Conservation (phyloP, 805 yeast genomes). For the Candida orba region DNA sequence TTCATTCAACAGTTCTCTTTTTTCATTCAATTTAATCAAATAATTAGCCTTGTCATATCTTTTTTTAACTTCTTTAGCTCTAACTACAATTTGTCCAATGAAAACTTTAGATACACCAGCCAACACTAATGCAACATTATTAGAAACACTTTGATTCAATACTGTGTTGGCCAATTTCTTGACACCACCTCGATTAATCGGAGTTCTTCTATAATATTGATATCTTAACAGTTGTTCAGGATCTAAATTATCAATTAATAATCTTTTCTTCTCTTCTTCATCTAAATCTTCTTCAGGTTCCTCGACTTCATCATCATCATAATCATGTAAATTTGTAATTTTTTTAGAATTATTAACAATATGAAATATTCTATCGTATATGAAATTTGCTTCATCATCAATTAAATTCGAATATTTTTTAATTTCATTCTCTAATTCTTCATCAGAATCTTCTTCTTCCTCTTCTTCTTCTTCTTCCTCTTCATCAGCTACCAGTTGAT, state of each 20-base stretch:
- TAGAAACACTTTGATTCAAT: constrained; percentile 73
- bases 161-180: constrained; percentile 75
- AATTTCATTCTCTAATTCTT: constrained; percentile 5
- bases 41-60: constrained; percentile 37
- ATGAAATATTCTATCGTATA: constrained; percentile 12
- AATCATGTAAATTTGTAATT: constrained; percentile 12
- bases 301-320: constrained; percentile 21
- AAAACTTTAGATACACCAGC: constrained; percentile 86
- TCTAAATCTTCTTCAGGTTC: constrained; percentile 28
- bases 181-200: constrained; percentile 64
- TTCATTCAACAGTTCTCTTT: constrained; percentile 31
- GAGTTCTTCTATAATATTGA: constrained; percentile 79
- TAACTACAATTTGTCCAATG: constrained; percentile 83
- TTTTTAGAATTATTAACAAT: constrained; percentile 6
- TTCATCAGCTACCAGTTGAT: constrained; percentile 12
- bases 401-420: constrained; percentile 10
- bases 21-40: constrained; percentile 29
- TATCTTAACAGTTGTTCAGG: constrained; percentile 82
- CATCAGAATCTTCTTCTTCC: constrained; percentile 13
- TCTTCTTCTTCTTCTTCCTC: constrained; percentile 14
- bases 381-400: constrained; percentile 17
- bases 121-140: constrained; percentile 69
- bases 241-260: constrained; percentile 66
- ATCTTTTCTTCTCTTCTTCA: constrained; percentile 50
- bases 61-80: constrained; percentile 66